These are phyloP conservation scores for Neofusicoccum cordaticola DNA, from an alignment of 2,329 filamentous ascomycete species.

Conservation along the genomic window DNA sequence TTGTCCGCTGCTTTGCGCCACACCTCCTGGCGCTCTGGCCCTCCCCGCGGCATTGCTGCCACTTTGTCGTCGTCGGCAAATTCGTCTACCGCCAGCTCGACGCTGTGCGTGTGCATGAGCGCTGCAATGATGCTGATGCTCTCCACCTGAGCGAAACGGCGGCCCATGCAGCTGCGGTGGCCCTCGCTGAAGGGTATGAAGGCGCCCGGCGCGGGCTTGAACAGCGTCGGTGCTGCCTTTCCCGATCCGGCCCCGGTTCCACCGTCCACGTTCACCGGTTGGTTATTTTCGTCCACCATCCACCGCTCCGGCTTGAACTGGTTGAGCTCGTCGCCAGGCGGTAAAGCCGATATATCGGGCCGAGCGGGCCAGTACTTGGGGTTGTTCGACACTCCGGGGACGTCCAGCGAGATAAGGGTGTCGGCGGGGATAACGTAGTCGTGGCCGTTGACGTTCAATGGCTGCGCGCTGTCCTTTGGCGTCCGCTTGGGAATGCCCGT, in stretches of 20 bases:
- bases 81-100: conserved; percentile 65
- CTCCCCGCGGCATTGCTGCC: conserved; percentile 34
- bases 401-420: conserved; percentile 56
- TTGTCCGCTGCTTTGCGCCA: conserved; percentile 62
- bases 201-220: conserved; percentile 45
- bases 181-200: conserved; percentile 58
- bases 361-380: conserved; percentile 67
- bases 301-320: conserved; percentile 72
- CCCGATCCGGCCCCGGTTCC: conserved; percentile 39
- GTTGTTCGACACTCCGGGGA: conserved; percentile 55
- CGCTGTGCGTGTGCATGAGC: conserved; percentile 57
- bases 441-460: conserved; percentile 58
- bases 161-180: conserved; percentile 54
- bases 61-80: conserved; percentile 43
- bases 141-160: conserved; percentile 57
- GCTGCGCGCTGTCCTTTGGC: conserved; percentile 47
- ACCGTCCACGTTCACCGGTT: conserved; percentile 27
- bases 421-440: conserved; percentile 58
- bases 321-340: conserved; percentile 53
- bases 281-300: conserved; percentile 47
- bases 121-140: conserved; percentile 53
- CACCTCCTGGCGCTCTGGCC: conserved; percentile 52
- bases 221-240: conserved; percentile 61
- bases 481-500: conserved; percentile 68
- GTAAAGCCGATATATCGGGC: conserved; percentile 28